Conservation (phyloP, 495 filamentous ascomycete species). For the Trichoderma gamsii region DNA sequence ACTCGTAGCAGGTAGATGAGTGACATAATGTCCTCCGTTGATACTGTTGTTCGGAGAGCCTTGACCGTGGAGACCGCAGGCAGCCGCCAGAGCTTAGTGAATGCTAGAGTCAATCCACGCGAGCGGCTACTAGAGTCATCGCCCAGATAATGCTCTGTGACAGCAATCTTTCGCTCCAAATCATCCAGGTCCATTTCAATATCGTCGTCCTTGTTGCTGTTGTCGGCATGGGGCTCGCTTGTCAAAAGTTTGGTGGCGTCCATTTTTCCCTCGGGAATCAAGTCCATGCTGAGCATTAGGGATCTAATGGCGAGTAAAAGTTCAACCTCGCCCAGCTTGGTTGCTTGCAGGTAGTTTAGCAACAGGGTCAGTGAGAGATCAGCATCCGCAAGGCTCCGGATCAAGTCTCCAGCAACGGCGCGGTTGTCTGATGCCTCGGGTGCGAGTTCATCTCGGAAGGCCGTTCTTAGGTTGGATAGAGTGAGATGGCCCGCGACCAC, state of each 20-base stretch:
- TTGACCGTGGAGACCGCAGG: slow-evolving; percentile 50
- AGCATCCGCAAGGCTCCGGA: slow-evolving; percentile 51
- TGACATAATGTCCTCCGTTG: slow-evolving; percentile 60
- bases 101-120: slow-evolving; percentile 42
- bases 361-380: slow-evolving; percentile 57
- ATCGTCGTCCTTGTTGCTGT: slow-evolving; percentile 30
- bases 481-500: slow-evolving; percentile 57
- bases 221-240: slow-evolving; percentile 28
- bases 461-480: slow-evolving; percentile 52
- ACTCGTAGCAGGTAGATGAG: slow-evolving; percentile 67
- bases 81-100: slow-evolving; percentile 61
- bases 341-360: slow-evolving; percentile 47
- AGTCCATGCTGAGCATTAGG: slow-evolving; percentile 46
- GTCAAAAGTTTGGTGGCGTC: slow-evolving; percentile 34
- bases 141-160: slow-evolving; percentile 45
- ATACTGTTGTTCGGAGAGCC: slow-evolving; percentile 59
- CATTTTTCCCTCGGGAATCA: slow-evolving; percentile 34
- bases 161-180: slow-evolving; percentile 43
- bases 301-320: slow-evolving; percentile 42
- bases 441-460: slow-evolving; percentile 48
- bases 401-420: slow-evolving; percentile 51
- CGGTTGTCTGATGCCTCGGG: slow-evolving; percentile 22
- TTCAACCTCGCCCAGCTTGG: slow-evolving; percentile 41
- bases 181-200: slow-evolving; percentile 42
- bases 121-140: slow-evolving; percentile 38